Base-by-base conservation (phyloP, 2,329 filamentous ascomycete species). In the Macroventuria anomochaeta region DNA sequence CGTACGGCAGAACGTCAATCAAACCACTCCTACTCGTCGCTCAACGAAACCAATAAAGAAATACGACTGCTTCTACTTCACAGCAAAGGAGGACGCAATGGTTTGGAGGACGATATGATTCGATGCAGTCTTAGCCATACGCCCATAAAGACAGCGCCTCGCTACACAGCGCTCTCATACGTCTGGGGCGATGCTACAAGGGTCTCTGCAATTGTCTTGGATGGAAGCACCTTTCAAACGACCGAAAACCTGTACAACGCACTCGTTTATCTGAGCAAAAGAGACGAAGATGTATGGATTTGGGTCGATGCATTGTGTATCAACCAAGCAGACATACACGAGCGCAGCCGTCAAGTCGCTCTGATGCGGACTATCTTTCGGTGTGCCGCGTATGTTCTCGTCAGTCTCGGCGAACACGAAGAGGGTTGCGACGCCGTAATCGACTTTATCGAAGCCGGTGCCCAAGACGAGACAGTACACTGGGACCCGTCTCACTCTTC, bases 221-320 rank as follows among this genome's bases (percentile, higher is more conserved):
- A 39, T 11, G 21, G 21, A 15, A 20, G 26, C 13, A 3, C 7
- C 12, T 26, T 26, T 17, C 12, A 6, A 7, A 17, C 8, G 2
- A 39, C 36, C 11, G 12, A 15, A 5, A 39, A 39, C 7, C 36
- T 18, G 5, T 13, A 39, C 5, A 10, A 6, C 1, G 36, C 36
- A 15, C 36, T 39, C 10, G 5, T n/a, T 5, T 13, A 25, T n/a
- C 15, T 39, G 12, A 20, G 36, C 13, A n/a, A 18, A 26, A 11
- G 21, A n/a, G 21, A 26, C 10, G 21, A 39, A 26, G 36, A 39
- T 5, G 10, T 20, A 12, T 25, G 20, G 12, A n/a, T 53, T 11
- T 56, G 23, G 47, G 32, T 49, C 8, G 48, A 56, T 36, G 46
- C 41, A 1, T 11, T 53, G 25, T 43, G 47, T 8, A 56, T 52